phyloP scores from a whole-genome alignment of 2,329 filamentous ascomycete species.

The Cadophora malorum region DNA sequence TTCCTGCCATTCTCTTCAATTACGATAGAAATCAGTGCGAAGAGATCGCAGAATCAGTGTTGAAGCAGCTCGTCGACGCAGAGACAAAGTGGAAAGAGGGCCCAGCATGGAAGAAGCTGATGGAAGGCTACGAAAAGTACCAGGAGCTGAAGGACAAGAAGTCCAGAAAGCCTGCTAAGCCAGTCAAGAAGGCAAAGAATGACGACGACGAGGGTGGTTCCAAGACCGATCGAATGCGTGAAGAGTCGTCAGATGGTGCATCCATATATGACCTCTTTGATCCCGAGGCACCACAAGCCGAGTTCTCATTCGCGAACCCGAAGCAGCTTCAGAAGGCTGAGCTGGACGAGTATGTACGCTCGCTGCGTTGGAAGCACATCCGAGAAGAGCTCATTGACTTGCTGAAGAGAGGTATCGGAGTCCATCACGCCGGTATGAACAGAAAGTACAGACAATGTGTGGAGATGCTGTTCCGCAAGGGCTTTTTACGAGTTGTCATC shows the following conservation, averaged over 20 bases:
- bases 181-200: conserved; percentile 51
- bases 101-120: conserved; percentile 64
- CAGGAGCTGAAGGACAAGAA: conserved; percentile 55
- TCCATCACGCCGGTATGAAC: conserved; percentile 84
- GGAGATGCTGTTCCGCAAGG: conserved; percentile 76
- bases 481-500: conserved; percentile 73
- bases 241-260: conserved; percentile 60
- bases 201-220: conserved; percentile 56
- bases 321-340: conserved; percentile 65
- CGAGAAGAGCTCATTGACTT: conserved; percentile 62
- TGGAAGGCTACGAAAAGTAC: conserved; percentile 64
- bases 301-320: conserved; percentile 70
- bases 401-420: conserved; percentile 71
- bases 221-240: conserved; percentile 62
- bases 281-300: conserved; percentile 65
- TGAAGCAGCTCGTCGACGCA: conserved; percentile 58
- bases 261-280: conserved; percentile 70
- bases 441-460: conserved; percentile 75
- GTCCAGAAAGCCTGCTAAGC: conserved; percentile 51
- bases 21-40: conserved; percentile 74
- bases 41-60: conserved; percentile 57
- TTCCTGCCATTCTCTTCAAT: conserved; percentile 80
- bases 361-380: conserved; percentile 59
- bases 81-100: conserved; percentile 64
- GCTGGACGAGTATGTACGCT: conserved; percentile 58